A percentile compares a stretch with the other conserved stretches of the same genome.
Conservation (phyloP, 768 basidiomycete species). For the Pulveroboletus sp. region DNA sequence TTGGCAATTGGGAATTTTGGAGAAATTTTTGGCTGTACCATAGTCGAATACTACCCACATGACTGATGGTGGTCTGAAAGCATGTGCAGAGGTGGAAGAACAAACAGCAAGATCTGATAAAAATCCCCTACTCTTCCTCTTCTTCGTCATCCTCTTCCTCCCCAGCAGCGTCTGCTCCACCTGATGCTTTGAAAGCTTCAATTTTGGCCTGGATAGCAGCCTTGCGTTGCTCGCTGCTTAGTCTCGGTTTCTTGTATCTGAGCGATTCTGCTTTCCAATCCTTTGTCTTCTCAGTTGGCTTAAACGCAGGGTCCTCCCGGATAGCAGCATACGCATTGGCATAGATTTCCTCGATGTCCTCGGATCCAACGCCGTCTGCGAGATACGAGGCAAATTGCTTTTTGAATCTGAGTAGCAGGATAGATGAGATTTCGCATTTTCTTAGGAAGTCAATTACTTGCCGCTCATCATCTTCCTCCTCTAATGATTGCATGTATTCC, state of each 20-base stretch:
- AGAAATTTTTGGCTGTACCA: constrained; percentile 30
- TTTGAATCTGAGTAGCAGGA: constrained; percentile 66
- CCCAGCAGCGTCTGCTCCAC: constrained; percentile 40
- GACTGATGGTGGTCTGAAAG: constrained; percentile 11
- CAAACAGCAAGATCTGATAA: neutral
- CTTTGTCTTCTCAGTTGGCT: constrained; percentile 80
- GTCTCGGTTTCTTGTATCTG: constrained; percentile 64
- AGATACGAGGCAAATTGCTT: constrained; percentile 96
- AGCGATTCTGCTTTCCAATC: constrained; percentile 87
- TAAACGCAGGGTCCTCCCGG: constrained; percentile 89
- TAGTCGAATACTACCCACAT: constrained; percentile 11
- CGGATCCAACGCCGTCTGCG: constrained; percentile 90
- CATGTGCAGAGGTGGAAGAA: constrained; percentile 1
- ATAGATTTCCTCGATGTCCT: constrained; percentile 97
- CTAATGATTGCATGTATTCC: constrained; percentile 98
- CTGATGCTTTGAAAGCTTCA: constrained; percentile 78
- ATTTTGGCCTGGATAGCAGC: constrained; percentile 84
- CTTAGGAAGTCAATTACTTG: constrained; percentile 28
- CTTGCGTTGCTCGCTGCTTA: constrained; percentile 74
- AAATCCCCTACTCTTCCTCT: constrained; percentile 51
- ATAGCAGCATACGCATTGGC: constrained; percentile 90
- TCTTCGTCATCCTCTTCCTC: constrained; percentile 33
- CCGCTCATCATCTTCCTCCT: constrained; percentile 99
- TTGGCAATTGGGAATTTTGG: constrained; percentile 54
- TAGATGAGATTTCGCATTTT: constrained; percentile 1